Evolutionary conservation across 2,329 filamentous ascomycete species (phyloP).

Genomic region (Sphaerulina populicola): DNA sequence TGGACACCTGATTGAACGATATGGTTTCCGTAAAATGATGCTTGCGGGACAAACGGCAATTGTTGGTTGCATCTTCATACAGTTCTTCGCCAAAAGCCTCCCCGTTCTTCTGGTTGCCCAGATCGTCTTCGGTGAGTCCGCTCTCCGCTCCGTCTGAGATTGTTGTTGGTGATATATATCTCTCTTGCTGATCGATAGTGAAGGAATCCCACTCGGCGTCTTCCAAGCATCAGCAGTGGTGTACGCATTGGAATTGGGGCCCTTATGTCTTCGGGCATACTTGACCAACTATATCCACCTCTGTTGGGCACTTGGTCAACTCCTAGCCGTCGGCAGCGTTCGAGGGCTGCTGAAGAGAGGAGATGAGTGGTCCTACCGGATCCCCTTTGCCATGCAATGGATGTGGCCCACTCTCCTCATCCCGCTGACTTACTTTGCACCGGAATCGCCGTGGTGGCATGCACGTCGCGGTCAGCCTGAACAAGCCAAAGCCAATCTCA

Average conservation of each 20-base stretch:
- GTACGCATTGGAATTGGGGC: constrained; percentile 40
- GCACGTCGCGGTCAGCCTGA: constrained; percentile 22
- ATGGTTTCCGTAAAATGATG: constrained; percentile 43
- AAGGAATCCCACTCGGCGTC: constrained; percentile 38
- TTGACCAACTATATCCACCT: constrained; percentile 28
- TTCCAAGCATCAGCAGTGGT: constrained; percentile 31
- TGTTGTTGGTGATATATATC: not conserved
- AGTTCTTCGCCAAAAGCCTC: constrained; percentile 35
- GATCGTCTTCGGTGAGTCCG: constrained; percentile 37
- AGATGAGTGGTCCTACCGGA: constrained; percentile 22
- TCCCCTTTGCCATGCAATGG: constrained; percentile 45
- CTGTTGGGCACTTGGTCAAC: constrained; percentile 44
- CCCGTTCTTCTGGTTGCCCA: constrained; percentile 22
- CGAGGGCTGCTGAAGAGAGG: not conserved
- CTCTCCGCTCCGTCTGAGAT: not conserved
- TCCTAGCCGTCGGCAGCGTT: constrained; percentile 44
- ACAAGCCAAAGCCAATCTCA: constrained; percentile 20
- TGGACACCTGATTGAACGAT: constrained; percentile 52
- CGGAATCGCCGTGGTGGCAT: constrained; percentile 28
- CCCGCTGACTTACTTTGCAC: constrained; percentile 22
- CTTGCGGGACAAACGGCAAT: constrained; percentile 47
- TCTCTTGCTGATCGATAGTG: constrained; percentile 34
- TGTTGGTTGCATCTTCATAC: constrained; percentile 44
- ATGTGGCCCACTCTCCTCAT: constrained; percentile 35
- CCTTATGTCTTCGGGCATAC: constrained; percentile 32